Evolutionary conservation across 257 asterid genomes (phyloP).

Genomic region (Asclepias syriaca): DNA sequence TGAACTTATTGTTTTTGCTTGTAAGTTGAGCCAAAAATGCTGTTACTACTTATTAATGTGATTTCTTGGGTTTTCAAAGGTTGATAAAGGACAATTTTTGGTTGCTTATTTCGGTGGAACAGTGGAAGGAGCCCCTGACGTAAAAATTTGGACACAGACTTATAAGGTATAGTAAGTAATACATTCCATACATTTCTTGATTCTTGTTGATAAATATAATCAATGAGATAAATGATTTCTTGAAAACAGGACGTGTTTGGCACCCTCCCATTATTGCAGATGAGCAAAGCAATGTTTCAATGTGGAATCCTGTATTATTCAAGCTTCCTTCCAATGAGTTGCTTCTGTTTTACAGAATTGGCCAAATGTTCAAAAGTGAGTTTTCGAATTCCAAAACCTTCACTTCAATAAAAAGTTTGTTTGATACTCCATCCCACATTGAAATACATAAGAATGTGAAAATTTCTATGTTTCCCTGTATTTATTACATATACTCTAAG

Average conservation of each 20-base stretch:
- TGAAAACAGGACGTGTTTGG: constrained; percentile 66
- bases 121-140: constrained; percentile 86
- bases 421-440: no score
- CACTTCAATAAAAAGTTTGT: not conserved
- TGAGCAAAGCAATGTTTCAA: constrained; percentile 59
- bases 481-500: not conserved
- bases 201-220: not conserved
- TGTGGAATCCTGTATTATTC: constrained; percentile 75
- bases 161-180: constrained; percentile 47
- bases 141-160: constrained; percentile 80
- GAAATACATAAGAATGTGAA: no score
- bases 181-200: not conserved
- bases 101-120: constrained; percentile 94
- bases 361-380: constrained; percentile 86
- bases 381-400: not conserved
- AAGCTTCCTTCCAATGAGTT: constrained; percentile 10
- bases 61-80: constrained; percentile 37
- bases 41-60: not conserved
- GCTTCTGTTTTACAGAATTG: constrained; percentile 67
- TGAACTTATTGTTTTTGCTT: constrained; percentile 8
- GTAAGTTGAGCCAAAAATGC: not conserved
- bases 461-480: not conserved
- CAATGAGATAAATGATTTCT: constrained; percentile 10
- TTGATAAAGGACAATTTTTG: constrained; percentile 62
- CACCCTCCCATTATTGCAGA: constrained; percentile 71